These are phyloP conservation scores for Williopsis jadinii DNA, from an alignment of 1,139 yeast species.

Conservation along the genomic window DNA sequence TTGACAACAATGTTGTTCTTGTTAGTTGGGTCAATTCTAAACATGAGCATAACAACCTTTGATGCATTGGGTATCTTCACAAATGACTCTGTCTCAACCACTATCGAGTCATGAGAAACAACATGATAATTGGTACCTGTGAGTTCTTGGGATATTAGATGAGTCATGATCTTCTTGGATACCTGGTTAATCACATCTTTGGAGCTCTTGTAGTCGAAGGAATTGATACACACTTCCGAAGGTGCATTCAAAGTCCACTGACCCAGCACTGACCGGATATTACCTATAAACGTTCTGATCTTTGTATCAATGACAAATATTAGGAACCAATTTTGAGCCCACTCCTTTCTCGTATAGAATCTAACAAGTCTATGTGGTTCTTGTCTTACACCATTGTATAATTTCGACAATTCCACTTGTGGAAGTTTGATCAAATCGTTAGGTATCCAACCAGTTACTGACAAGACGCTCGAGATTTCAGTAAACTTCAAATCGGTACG, in stretches of 20 bases:
- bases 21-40: conserved; percentile 7
- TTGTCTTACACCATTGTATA: conserved; percentile 5
- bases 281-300: conserved; percentile 58
- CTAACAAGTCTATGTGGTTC: conserved; percentile 28
- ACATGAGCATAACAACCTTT: conserved; percentile 13
- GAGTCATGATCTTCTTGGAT: conserved; percentile 55
- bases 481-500: conserved; percentile 45
- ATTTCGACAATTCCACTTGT: conserved; percentile 20
- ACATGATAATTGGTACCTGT: conserved; percentile 20
- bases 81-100: conserved; percentile 12
- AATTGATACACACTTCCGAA: conserved; percentile 23
- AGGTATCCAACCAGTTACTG: conserved; percentile 62
- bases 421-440: conserved; percentile 47
- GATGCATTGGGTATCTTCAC: conserved; percentile 19
- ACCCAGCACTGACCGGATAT: conserved; percentile 52
- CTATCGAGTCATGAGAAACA: conserved; percentile 8
- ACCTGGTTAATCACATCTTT: conserved; percentile 43
- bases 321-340: conserved; percentile 73
- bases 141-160: conserved; percentile 57
- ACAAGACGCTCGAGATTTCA: conserved; percentile 44
- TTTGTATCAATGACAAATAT: conserved; percentile 42
- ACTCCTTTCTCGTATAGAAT: conserved; percentile 54
- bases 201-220: conserved; percentile 43
- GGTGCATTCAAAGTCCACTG: conserved; percentile 50
- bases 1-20: conserved; percentile 9